Evolutionary conservation across 176 grass and related monocot species (phyloP).

Genomic region (Dendrocalamus sinicus): DNA sequence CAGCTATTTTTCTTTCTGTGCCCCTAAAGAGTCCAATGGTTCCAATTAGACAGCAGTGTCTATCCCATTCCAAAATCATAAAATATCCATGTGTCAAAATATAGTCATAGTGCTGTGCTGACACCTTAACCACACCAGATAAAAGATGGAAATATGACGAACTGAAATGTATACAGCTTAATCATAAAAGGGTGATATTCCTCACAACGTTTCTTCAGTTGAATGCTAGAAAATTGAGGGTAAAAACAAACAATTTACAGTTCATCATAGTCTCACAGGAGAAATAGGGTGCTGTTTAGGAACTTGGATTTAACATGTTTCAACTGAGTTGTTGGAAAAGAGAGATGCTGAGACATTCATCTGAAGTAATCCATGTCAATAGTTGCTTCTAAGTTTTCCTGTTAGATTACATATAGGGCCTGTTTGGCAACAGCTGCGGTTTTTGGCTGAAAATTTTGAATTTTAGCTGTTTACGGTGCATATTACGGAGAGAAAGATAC

Average conservation of each 20-base stretch:
- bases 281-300: neutral
- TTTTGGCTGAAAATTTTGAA: no score
- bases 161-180: neutral
- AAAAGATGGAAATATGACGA: conserved; percentile 18
- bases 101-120: neutral
- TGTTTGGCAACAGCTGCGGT: no score
- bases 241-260: neutral
- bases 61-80: conserved; percentile 3
- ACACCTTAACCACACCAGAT: conserved; percentile 27
- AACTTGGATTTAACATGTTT: conserved; percentile 8
- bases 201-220: neutral
- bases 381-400: neutral
- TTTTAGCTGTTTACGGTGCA: no score
- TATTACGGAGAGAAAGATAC: no score
- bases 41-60: conserved; percentile 17
- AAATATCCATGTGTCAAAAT: conserved; percentile 1
- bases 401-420: neutral
- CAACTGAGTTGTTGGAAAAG: neutral
- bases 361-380: conserved; percentile 15
- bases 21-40: conserved; percentile 2
- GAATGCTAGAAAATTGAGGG: neutral
- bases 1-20: neutral
- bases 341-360: neutral
- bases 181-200: neutral
- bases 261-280: neutral